phyloP scores from a whole-genome alignment of 768 basidiomycete species.

The Asterophora lycoperdoides region DNA sequence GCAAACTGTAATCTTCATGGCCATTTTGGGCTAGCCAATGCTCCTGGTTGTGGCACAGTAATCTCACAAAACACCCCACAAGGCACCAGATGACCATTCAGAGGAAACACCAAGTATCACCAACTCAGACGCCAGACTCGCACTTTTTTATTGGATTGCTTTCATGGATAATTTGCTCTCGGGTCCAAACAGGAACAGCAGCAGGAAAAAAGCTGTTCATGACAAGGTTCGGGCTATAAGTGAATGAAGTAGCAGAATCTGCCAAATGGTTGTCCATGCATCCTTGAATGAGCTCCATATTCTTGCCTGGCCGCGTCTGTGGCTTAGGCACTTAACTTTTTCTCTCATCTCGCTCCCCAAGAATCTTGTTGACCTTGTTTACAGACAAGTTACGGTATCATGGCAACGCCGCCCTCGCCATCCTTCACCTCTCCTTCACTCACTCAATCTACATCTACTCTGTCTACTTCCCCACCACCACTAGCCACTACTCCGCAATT shows the following conservation, averaged over 20 bases:
- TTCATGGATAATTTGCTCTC: conserved; percentile 12
- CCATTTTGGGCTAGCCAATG: background rate
- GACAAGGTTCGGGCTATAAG: conserved; percentile 12
- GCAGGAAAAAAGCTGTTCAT: conserved; percentile 1
- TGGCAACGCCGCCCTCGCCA: conserved; percentile 30
- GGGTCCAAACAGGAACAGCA: conserved; percentile 6
- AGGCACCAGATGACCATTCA: background rate
- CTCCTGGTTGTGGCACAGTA: background rate
- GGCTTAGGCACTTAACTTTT: background rate
- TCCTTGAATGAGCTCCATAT: no score
- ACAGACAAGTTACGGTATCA: conserved; percentile 24
- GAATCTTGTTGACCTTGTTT: background rate
- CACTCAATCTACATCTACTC: conserved; percentile 37
- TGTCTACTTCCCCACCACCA: conserved; percentile 38
- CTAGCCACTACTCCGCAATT: conserved; percentile 41
- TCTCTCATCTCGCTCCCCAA: background rate
- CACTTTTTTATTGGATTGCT: background rate
- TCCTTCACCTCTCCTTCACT: conserved; percentile 35
- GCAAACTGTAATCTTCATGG: background rate
- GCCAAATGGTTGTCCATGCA: no score
- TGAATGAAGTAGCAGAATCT: no score
- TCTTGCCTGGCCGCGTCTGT: background rate
- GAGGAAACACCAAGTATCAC: background rate
- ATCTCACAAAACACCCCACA: conserved; percentile 5
- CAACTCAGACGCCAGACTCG: background rate